Evolutionary conservation across 805 yeast species (phyloP).

Genomic region (Candida cerambycidarum): DNA sequence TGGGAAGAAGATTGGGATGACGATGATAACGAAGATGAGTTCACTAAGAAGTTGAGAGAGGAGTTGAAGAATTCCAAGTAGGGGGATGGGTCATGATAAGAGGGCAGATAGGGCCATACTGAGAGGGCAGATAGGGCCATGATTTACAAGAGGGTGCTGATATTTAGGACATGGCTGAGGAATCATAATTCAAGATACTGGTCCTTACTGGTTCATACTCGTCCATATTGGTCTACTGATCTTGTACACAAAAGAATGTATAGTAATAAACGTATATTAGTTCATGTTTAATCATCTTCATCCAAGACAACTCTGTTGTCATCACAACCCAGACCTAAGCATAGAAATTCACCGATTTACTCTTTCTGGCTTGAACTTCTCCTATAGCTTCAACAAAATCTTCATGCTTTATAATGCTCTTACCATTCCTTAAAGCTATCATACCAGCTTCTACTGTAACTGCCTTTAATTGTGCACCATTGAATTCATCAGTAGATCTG

Average conservation of each 20-base stretch:
- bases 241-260: not conserved
- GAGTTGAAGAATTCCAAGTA: constrained; percentile 42
- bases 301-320: no score
- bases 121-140: no score
- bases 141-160: no score
- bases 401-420: constrained; percentile 88
- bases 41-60: constrained; percentile 67
- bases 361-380: constrained; percentile 97
- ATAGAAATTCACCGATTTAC: constrained; percentile 92
- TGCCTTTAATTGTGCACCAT: constrained; percentile 98
- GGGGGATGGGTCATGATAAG: constrained; percentile 17
- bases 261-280: not conserved
- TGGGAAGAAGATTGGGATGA: constrained; percentile 99
- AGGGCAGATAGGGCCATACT: not conserved
- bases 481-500: constrained; percentile 96
- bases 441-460: constrained; percentile 99
- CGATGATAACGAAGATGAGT: constrained; percentile 89
- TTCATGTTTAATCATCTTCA: not conserved
- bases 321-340: constrained; percentile 52
- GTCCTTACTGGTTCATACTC: no score
- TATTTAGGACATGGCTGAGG: no score
- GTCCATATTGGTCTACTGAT: no score
- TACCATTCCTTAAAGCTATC: constrained; percentile 97
- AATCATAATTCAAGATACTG: no score
- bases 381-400: constrained; percentile 98